These are phyloP conservation scores for Fraxinus xanthoxyloides DNA, from an alignment of 305 asterid genomes.

Conservation along the genomic window DNA sequence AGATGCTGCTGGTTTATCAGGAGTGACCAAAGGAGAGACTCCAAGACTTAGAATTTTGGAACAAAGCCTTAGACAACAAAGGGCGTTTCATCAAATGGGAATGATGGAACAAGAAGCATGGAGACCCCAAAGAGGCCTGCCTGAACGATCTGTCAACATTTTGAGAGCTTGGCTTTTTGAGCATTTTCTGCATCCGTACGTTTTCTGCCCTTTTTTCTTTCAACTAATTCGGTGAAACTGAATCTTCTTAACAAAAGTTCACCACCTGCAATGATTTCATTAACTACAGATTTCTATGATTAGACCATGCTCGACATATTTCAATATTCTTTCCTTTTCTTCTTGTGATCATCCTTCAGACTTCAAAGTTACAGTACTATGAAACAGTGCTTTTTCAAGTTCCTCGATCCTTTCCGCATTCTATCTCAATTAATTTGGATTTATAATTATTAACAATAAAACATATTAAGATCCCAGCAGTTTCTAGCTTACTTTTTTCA, in stretches of 20 bases:
- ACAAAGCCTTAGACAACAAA: conserved; percentile 78
- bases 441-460: background rate
- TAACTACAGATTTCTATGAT: conserved; percentile 56
- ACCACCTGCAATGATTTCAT: conserved; percentile 24
- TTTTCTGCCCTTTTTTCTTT: conserved; percentile 13
- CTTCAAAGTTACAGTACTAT: background rate
- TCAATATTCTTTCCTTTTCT: conserved; percentile 24
- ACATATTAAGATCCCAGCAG: background rate
- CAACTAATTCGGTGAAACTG: background rate
- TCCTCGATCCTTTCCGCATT: background rate
- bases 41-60: conserved; percentile 79
- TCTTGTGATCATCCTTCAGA: conserved; percentile 9
- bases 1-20: conserved; percentile 53
- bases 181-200: conserved; percentile 98
- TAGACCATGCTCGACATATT: conserved; percentile 29
- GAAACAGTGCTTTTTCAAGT: background rate
- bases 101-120: conserved; percentile 98
- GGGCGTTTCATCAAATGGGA: conserved; percentile 91
- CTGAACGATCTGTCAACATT: conserved; percentile 90
- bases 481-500: background rate
- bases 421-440: background rate
- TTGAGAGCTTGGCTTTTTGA: conserved; percentile 97
- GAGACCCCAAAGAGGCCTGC: conserved; percentile 95
- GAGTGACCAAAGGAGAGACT: conserved; percentile 91
- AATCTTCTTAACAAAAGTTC: conserved; percentile 20